These are phyloP conservation scores for Tuber microsphaerosporum DNA, from an alignment of 495 filamentous ascomycete genomes.

Conservation along the genomic window DNA sequence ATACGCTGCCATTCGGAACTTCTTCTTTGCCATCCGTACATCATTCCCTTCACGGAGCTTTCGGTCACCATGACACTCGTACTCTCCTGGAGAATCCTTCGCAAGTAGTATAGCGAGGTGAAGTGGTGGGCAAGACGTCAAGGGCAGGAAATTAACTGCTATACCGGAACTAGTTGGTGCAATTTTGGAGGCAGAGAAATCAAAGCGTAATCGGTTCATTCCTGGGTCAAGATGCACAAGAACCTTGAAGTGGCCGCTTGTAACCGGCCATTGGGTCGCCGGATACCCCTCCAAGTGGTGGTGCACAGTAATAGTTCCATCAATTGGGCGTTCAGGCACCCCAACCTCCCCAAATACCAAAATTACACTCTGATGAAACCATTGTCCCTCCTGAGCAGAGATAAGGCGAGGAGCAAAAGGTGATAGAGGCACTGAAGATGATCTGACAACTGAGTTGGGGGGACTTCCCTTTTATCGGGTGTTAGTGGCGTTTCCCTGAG, in stretches of 20 bases:
- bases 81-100: slow-evolving; percentile 53
- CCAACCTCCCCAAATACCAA: slow-evolving; percentile 38
- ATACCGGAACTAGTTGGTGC: slow-evolving; percentile 51
- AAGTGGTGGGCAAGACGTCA: slow-evolving; percentile 51
- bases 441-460: slow-evolving; percentile 13
- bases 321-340: slow-evolving; percentile 53
- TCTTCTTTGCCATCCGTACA: slow-evolving; percentile 48
- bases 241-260: slow-evolving; percentile 66
- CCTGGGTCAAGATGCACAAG: slow-evolving; percentile 65
- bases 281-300: slow-evolving; percentile 69
- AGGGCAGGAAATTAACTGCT: slow-evolving; percentile 59
- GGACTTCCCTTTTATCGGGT: slow-evolving; percentile 25
- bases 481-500: slow-evolving; percentile 12
- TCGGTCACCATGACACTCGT: slow-evolving; percentile 59
- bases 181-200: slow-evolving; percentile 60
- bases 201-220: slow-evolving; percentile 62
- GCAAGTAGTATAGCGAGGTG: slow-evolving; percentile 49
- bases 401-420: slow-evolving; percentile 37
- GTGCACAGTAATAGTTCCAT: slow-evolving; percentile 70
- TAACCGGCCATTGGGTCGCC: slow-evolving; percentile 63
- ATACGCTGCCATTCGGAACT: slow-evolving; percentile 50
- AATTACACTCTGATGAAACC: slow-evolving; percentile 37
- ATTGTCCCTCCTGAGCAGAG: slow-evolving; percentile 37
- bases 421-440: slow-evolving; percentile 28
- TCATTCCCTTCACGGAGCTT: slow-evolving; percentile 61